Conservation (phyloP, 371 early-diverging fungal species). For the Lichtheimia ramosa region DNA sequence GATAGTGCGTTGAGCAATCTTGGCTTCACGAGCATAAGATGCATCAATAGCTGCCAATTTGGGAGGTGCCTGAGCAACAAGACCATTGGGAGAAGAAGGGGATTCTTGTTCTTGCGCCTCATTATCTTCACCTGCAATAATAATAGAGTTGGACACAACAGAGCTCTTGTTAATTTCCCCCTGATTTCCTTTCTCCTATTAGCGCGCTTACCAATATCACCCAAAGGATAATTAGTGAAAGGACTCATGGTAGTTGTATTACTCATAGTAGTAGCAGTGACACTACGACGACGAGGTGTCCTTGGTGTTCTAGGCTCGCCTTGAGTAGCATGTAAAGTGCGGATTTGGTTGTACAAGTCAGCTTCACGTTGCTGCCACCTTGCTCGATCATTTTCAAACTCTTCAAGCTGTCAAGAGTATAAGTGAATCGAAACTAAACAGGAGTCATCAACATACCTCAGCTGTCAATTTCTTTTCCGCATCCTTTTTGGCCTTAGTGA, state of each 20-base stretch:
- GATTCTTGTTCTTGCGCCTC: background rate
- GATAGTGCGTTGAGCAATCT: constrained; percentile 52
- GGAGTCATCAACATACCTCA: constrained; percentile 24
- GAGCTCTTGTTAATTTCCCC: too few relatives aligned
- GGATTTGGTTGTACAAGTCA: constrained; percentile 48
- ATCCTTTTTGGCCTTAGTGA: constrained; percentile 41
- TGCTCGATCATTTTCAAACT: constrained; percentile 44
- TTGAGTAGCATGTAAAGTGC: constrained; percentile 25
- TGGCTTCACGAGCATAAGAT: constrained; percentile 49
- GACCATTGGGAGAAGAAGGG: background rate
- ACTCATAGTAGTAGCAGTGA: constrained; percentile 27
- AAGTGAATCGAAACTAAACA: background rate
- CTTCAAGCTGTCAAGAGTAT: constrained; percentile 29
- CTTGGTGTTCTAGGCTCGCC: constrained; percentile 46
- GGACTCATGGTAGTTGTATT: constrained; percentile 25
- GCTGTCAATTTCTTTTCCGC: constrained; percentile 35
- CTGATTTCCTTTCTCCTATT: too few relatives aligned
- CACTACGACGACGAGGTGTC: constrained; percentile 43
- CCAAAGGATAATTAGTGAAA: constrained; percentile 28
- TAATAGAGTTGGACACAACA: too few relatives aligned
- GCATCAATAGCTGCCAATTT: constrained; percentile 44
- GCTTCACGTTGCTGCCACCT: constrained; percentile 50
- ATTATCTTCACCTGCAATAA: constrained; percentile 4
- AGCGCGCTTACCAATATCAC: constrained; percentile 27
- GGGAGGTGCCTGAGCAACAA: constrained; percentile 12